Evolutionary conservation across 148 eudicot genomes (phyloP), one percentile per base, ranked within the genome.

Genomic region (Spergularia marina): DNA sequence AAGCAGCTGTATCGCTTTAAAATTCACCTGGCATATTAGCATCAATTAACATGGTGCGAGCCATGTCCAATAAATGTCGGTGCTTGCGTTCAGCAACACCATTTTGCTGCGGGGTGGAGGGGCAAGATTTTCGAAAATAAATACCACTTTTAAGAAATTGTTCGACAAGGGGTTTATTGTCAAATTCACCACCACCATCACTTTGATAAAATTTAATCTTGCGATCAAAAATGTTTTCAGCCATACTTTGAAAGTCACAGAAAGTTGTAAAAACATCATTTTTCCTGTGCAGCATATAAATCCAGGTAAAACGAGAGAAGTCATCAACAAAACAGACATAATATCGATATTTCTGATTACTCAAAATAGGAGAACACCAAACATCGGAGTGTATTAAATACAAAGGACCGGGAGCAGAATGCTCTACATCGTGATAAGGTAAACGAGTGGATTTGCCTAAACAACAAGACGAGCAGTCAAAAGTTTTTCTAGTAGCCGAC

Each of bases 101-200:
- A 57, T 72, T 72, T 57, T 72, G 75, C 11, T 57, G 53, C 10
- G 39, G 54, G 6, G 53, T 72, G 25, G 41, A n/a, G 0, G 53
- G 75, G 18, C 53, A 72, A 57, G 75, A 72, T 12, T 57, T 72
- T 11, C 39, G 53, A 58, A 72, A 72, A 58, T 39, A 72, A 39
- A 72, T 72, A 2, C 53, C 75, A 40, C 47, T 10, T 12, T 40
- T 39, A 0, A 10, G 21, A 72, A 58, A 58, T 40, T 68, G 71
- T 10, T 10, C 36, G 12, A 68, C 36, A 3, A 49, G 34, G 1
- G 23, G 17, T 66, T 44, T 66, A 66, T 66, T 66, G 4, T 61
- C 65, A 11, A 61, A 61, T 4, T 61, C 65, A 61, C 39, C 39
- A 1, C 65, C 41, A 23, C 65, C 65, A 10, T 61, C 40, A 23